These are phyloP conservation scores for Chaetomium globosum DNA, from an alignment of 2,329 filamentous ascomycete genomes.

Conservation along the genomic window DNA sequence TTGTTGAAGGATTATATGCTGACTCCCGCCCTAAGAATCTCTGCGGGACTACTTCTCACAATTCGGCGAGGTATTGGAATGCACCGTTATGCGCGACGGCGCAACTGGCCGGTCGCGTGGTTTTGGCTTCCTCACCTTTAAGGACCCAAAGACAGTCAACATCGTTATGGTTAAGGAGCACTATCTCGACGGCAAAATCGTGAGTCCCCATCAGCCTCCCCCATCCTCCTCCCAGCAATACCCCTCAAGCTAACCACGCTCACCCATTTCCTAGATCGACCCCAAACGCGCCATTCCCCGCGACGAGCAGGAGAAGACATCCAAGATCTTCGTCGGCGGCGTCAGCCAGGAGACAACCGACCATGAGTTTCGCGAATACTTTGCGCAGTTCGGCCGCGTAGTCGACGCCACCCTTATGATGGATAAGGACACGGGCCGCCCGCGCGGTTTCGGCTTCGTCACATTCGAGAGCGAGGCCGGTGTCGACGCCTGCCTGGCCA, in stretches of 20 bases:
- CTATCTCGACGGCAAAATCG: constrained; percentile 96
- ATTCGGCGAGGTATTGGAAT: constrained; percentile 95
- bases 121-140: constrained; percentile 97
- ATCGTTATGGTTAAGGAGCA: constrained; percentile 99
- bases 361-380: constrained; percentile 94
- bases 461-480: constrained; percentile 96
- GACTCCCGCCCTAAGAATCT: constrained; percentile 66
- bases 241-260: background rate
- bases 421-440: constrained; percentile 98
- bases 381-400: constrained; percentile 93
- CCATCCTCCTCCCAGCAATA: background rate
- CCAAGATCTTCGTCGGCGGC: constrained; percentile 97
- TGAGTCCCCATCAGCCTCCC: constrained; percentile 53
- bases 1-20: background rate
- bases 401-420: constrained; percentile 99
- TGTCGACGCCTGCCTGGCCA: constrained; percentile 85
- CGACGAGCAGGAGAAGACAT: constrained; percentile 96
- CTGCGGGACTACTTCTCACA: constrained; percentile 96
- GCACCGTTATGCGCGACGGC: constrained; percentile 98
- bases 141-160: constrained; percentile 95
- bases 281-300: constrained; percentile 96
- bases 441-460: constrained; percentile 94
- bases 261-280: constrained; percentile 69
- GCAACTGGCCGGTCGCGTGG: constrained; percentile 90
- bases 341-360: constrained; percentile 97